Base-by-base conservation (phyloP, 2,329 filamentous ascomycete genomes). In the Arthrobotrys sinensis region DNA sequence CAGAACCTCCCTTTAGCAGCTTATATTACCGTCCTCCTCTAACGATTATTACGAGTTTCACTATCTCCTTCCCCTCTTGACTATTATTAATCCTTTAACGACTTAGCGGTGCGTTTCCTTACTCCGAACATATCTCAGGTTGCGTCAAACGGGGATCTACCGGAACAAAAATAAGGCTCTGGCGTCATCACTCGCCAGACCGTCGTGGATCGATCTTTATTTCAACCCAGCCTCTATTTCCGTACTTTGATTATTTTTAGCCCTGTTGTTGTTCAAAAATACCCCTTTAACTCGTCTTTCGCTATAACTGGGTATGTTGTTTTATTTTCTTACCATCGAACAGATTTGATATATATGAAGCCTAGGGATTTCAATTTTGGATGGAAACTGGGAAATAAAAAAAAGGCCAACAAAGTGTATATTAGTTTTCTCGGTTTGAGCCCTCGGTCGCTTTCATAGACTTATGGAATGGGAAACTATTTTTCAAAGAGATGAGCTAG, bases 211-310 rank as follows among this genome's bases (percentile, higher is more conserved):
- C 36, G 7, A 38, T 6, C 36, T 38, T 38, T 12, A 12, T 38
- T 38, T 38, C 36, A 8, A 38, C 2, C 24, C 24, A 21, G 45
- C 45, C 45, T 48, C 10, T 28, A 38, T n/a, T 52, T 52, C 2
- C n/a, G 7, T 48, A 14, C 19, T 19, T 24, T 34, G 16, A 36
- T 38, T 55, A 19, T 21, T 36, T 34, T 55, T 24, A 16, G 12
- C 40, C 40, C 12, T 55, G 24, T 8, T 12, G 3, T 36, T 10
- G 6, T 36, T 34, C 24, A 36, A 0, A 34, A 12, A 57, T 57
- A 57, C 52, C 52, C 52, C 14, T 52, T 38, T 57, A 57, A 57
- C 52, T 57, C 52, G 52, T 57, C 52, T 38, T 57, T 57, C 52
- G 52, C 16, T 57, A 57, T 57, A 38, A 21, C n/a, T 21, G 52